Base-by-base conservation (phyloP, 2,329 filamentous ascomycete species). In the Fusarium papillatum region DNA sequence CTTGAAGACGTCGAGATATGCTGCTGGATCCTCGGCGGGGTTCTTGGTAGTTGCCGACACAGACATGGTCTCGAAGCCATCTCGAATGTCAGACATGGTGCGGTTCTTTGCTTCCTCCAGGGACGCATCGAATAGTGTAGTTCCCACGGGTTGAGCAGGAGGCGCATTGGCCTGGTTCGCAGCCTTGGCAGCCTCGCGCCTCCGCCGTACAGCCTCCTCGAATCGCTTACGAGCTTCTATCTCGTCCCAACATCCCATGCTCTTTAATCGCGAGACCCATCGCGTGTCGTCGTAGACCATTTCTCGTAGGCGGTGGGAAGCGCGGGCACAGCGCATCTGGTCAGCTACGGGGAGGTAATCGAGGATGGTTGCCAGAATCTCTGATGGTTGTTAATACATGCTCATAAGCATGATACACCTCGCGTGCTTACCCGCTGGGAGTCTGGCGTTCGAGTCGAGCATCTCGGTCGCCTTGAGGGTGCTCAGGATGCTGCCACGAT, bases 261-360 rank as follows among this genome's bases (percentile, higher is more conserved):
- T 92, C 82, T 94, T 94, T 66, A 99, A 85, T 74, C 95, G 91
- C 75, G 95, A 92, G 46, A 98, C 94, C 97, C 97, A 99, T 86
- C 96, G 91, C 62, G 95, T 95, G 84, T 99, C 97, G 83, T 99
- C 97, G 85, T 98, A 99, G 5, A 98, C 96, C 96, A 99, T 99
- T 85, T 99, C 97, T 82, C 94, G 93, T 89, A 98, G 91, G 72
- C 95, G 94, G 81, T 91, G 94, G 70, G 95, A 98, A 29, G 94
- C 93, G 74, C 93, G 93, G 55, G 97, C 96, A 82, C 95, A 96
- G 77, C 92, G 92, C 82, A 98, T 90, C 80, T 98, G 93, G 83
- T 98, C 96, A 71, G 93, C 87, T 34, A 98, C 90, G 46, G 95
- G 94, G 46, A 98, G 91, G 85, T 97, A 95, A 82, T 98, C 95